Conservation (phyloP, 441 rosid genomes). For the Adansonia grandidieri region DNA sequence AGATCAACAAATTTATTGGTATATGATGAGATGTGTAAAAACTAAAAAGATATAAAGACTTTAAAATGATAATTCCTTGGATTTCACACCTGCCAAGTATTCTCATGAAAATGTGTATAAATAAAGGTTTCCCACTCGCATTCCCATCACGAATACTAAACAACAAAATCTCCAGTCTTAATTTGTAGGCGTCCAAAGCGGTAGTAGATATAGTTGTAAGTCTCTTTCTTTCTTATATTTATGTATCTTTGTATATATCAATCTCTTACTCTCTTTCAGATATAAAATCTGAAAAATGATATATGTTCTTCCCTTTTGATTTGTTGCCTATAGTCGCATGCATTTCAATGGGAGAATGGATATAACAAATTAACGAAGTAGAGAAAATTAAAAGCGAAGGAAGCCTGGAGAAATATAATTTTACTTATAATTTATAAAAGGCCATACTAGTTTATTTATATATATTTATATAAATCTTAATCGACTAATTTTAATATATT, state of each 20-base stretch:
- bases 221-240: neutral
- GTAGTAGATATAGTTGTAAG: conserved; percentile 1
- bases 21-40: neutral
- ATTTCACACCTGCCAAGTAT: neutral
- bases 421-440: neutral
- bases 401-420: neutral
- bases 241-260: neutral
- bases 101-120: neutral
- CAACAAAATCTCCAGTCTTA: neutral
- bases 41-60: neutral
- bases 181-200: neutral
- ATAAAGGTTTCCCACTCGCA: neutral
- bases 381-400: no score
- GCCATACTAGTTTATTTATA: neutral
- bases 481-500: neutral
- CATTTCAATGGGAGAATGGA: neutral
- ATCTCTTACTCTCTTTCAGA: no score
- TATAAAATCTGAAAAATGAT: no score
- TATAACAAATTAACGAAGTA: neutral
- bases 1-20: neutral
- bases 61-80: neutral
- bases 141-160: neutral
- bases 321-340: no score
- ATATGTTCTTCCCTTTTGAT: neutral
- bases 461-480: no score